Evolutionary conservation across 208 protist genomes (phyloP).

Genomic region (Trypanosoma conorhini): DNA sequence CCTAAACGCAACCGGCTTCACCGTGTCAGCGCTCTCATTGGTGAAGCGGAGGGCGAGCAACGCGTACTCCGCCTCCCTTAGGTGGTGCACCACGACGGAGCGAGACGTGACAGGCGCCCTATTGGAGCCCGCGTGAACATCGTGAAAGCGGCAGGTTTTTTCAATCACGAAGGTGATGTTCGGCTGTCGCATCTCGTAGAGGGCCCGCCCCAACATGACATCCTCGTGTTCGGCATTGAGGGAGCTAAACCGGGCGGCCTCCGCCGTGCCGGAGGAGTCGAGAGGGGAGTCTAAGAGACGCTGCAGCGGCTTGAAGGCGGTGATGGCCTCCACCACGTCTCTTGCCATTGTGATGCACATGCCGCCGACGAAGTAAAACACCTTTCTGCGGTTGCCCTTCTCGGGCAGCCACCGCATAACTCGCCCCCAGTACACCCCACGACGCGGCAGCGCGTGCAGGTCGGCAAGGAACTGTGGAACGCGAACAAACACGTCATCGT

Average conservation of each 20-base stretch:
- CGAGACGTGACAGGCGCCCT: neutral
- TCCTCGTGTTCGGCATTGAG: slow-evolving; percentile 21
- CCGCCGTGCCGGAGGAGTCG: neutral
- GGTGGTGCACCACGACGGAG: slow-evolving; percentile 18
- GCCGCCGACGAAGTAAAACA: slow-evolving; percentile 23
- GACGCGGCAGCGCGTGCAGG: slow-evolving; percentile 20
- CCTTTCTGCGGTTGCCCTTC: neutral
- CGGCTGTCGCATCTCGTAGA: slow-evolving; percentile 18
- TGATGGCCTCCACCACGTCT: slow-evolving; percentile 12
- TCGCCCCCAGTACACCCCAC: slow-evolving; percentile 23
- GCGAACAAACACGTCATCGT: slow-evolving; percentile 53
- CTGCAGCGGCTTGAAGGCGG: slow-evolving; percentile 5
- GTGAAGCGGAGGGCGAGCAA: neutral
- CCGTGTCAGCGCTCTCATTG: neutral
- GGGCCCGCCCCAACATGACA: slow-evolving; percentile 19
- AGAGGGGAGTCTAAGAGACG: neutral
- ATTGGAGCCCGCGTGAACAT: slow-evolving; percentile 19
- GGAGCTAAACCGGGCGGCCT: neutral
- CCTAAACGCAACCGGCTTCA: slow-evolving; percentile 10
- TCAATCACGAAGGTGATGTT: slow-evolving; percentile 13
- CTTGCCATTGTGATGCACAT: slow-evolving; percentile 28
- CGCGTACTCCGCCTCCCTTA: slow-evolving; percentile 12
- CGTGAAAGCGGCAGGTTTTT: slow-evolving; percentile 19
- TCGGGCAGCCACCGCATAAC: slow-evolving; percentile 10
- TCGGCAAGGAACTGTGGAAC: slow-evolving; percentile 54